phyloP scores from a whole-genome alignment of 2,329 filamentous ascomycete species.

The Cladorrhinum sp. region DNA sequence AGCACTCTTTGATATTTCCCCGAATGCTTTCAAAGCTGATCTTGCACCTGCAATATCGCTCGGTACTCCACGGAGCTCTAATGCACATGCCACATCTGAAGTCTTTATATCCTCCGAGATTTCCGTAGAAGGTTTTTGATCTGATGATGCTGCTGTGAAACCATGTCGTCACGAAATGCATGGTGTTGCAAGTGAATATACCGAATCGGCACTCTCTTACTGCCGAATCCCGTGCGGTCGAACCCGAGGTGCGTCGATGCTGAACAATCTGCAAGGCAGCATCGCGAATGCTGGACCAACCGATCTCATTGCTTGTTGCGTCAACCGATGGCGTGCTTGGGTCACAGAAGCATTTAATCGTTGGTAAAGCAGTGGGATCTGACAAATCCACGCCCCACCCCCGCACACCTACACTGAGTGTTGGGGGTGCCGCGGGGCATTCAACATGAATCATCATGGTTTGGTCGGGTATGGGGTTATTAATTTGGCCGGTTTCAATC shows the following conservation, averaged over 20 bases:
- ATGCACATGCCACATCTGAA: too few relatives aligned
- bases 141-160: not conserved
- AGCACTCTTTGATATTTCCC: too few relatives aligned
- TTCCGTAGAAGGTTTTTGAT: not conserved
- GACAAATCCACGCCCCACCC: not conserved
- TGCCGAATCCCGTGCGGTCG: not conserved
- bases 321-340: conserved; percentile 6
- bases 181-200: not conserved
- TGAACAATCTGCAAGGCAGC: not conserved
- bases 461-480: not conserved
- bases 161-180: not conserved
- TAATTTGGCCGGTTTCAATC: not conserved
- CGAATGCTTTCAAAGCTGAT: too few relatives aligned
- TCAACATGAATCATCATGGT: not conserved
- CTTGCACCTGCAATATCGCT: not conserved
- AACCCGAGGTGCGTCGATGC: not conserved
- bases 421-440: not conserved
- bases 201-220: not conserved
- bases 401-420: not conserved
- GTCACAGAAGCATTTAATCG: not conserved
- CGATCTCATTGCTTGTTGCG: not conserved
- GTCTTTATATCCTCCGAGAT: not conserved
- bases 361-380: not conserved
- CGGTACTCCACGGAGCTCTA: not conserved
- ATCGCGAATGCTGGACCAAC: not conserved